Evolutionary conservation across 2,329 filamentous ascomycete species (phyloP), one percentile per base, ranked within the genome.

Genomic region (Boeremia lycopersici): DNA sequence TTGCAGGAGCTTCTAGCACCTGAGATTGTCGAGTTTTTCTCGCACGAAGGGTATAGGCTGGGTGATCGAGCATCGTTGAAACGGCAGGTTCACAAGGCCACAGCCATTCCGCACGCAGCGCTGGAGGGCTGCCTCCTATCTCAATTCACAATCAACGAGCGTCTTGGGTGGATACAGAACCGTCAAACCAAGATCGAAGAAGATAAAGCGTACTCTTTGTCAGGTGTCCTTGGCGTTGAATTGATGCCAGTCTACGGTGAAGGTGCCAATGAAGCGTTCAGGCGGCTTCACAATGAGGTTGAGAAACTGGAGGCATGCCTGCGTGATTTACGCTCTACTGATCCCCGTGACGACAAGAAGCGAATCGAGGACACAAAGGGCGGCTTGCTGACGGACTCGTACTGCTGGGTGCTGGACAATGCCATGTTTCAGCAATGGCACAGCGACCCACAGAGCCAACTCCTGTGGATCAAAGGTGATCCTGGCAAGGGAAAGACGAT

Each of bases 401-500:
- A 60, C 39, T 33, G 47, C 43, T 64, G 57, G 69, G 60, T 70
- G 13, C 47, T 69, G 11, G 30, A 67, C n/a, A 59, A 69, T 40
- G n/a, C 30, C 11, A 47, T 53, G 38, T 72, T 68, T 41, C 42
- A 57, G 42, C 51, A 49, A 46, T 72, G 67, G 67, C 55, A 46
- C 9, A 42, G 68, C 51, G 54, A 53, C 15, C 47, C 65, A 13
- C 53, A 71, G 12, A 57, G 47, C 23, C 61, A 57, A 23, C 19
- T 23, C 3, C 19, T 23, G 5, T 23, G 19, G 19, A 23, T 23
- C 19, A 23, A 23, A 23, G 19, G 19, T 23, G 19, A 23, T 23
- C 19, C 19, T 23, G 19, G 19, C 19, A 23, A 23, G 19, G 19
- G 19, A 23, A 23, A 23, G 19, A 23, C 19, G 19, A 23, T 23